Conservation (phyloP, 2,329 filamentous ascomycete species). For the Aspergillus carbonarius region DNA sequence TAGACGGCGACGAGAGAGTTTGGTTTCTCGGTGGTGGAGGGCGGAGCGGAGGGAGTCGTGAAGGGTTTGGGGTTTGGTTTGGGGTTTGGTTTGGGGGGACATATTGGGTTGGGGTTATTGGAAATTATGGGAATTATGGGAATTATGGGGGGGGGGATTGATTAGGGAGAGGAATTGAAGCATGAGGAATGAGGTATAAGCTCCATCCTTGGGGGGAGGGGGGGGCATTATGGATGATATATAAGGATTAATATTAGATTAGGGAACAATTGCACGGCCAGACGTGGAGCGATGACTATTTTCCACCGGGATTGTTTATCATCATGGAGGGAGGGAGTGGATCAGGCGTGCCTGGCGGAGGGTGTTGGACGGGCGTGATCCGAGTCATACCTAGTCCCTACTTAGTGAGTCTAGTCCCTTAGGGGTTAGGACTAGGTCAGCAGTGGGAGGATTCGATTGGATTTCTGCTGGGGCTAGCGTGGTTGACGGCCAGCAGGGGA, state of each 20-base stretch:
- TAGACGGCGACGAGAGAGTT: conserved; percentile 48
- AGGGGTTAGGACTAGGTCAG: too few species aligned
- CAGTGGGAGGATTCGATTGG: not conserved
- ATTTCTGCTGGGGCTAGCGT: not conserved
- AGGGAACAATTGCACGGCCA: too few species aligned
- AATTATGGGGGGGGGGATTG: too few species aligned
- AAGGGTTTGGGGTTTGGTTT: not conserved
- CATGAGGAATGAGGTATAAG: too few species aligned
- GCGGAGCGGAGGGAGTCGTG: conserved; percentile 24
- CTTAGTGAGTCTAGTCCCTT: too few species aligned
- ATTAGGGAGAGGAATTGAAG: too few species aligned
- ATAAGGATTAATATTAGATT: too few species aligned
- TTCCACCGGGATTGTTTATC: not conserved
- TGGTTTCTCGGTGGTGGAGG: conserved; percentile 38
- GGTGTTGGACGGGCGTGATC: not conserved
- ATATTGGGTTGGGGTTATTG: not conserved
- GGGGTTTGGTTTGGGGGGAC: not conserved
- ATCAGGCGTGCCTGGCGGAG: not conserved
- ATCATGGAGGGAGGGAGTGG: not conserved
- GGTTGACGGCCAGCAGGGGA: too few species aligned
- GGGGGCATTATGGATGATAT: too few species aligned
- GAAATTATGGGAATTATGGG: too few species aligned
- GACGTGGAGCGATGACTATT: too few species aligned
- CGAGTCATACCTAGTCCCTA: not conserved
- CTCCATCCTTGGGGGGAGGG: too few species aligned